phyloP scores from a whole-genome alignment of 345 rosid genomes.

The Microcos paniculata region DNA sequence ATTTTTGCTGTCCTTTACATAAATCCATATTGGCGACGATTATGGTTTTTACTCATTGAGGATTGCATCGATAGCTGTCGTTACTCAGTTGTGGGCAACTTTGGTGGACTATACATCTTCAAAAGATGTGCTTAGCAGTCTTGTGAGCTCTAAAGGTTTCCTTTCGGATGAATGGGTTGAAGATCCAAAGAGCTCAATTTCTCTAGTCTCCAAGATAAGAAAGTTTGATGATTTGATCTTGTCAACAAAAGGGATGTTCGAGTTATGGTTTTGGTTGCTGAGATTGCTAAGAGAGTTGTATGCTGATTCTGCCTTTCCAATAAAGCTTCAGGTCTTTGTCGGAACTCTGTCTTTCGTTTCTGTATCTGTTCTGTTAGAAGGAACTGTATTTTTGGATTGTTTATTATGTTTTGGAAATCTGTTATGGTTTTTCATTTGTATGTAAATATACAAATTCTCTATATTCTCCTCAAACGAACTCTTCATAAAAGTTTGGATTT shows the following conservation, averaged over 20 bases:
- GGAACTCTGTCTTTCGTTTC: not conserved
- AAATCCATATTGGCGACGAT: constrained; percentile 3
- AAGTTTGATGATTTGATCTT: no score
- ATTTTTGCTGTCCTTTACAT: not conserved
- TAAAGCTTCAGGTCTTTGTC: not conserved
- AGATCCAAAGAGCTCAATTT: not conserved
- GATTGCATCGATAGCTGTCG: not conserved
- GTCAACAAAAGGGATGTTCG: no score
- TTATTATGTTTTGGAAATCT: not conserved
- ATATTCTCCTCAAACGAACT: no score
- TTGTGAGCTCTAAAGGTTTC: not conserved
- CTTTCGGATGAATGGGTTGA: not conserved
- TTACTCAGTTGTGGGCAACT: not conserved
- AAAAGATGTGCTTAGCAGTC: no score
- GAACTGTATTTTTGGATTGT: not conserved
- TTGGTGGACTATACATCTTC: not conserved
- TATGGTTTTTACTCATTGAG: not conserved
- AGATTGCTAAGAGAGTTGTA: no score
- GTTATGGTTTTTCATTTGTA: not conserved
- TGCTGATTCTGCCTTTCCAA: not conserved
- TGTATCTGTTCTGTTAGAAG: no score
- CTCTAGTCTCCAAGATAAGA: not conserved
- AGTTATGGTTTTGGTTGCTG: no score
- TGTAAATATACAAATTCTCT: no score
- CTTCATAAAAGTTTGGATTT: no score